phyloP scores from a whole-genome alignment of 2,329 filamentous ascomycete species.

The Microdochium bolleyi region DNA sequence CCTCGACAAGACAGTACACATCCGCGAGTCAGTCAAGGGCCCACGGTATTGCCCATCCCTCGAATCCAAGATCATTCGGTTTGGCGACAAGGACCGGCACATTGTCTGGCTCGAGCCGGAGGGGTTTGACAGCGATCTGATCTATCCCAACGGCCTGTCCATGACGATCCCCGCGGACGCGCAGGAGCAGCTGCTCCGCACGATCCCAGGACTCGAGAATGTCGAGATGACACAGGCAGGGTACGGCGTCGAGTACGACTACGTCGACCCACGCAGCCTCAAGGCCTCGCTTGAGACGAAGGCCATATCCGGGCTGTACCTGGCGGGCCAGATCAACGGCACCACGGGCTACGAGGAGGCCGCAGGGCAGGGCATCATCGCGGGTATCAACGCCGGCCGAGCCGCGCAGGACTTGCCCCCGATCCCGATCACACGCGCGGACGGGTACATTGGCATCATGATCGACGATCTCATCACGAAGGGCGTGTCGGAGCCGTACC shows the following conservation, averaged over 20 bases:
- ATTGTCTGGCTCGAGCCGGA: conserved; percentile 97
- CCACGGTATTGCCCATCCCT: conserved; percentile 93
- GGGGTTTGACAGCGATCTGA: conserved; percentile 79
- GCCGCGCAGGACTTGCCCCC: conserved; percentile 57
- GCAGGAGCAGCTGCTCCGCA: conserved; percentile 77
- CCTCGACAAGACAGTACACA: conserved; percentile 93
- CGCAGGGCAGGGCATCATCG: conserved; percentile 84
- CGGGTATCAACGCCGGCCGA: conserved; percentile 91
- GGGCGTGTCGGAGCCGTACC: conserved; percentile 91
- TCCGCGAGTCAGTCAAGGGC: conserved; percentile 88
- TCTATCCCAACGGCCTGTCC: conserved; percentile 94
- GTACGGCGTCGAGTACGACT: conserved; percentile 98
- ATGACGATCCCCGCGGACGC: conserved; percentile 92
- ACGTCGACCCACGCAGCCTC: conserved; percentile 86
- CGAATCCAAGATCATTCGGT: conserved; percentile 88
- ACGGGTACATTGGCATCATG: conserved; percentile 98
- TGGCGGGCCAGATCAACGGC: conserved; percentile 96
- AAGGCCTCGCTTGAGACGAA: conserved; percentile 92
- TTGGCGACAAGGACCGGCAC: conserved; percentile 71
- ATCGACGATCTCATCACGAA: conserved; percentile 96
- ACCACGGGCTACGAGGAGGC: conserved; percentile 98
- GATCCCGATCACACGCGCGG: conserved; percentile 66
- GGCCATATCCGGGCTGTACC: conserved; percentile 75
- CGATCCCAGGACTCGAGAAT: conserved; percentile 79
- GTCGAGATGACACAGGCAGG: conserved; percentile 89